These are phyloP conservation scores for Eucalyptus marginata DNA, from an alignment of 345 rosid species.

Conservation along the genomic window DNA sequence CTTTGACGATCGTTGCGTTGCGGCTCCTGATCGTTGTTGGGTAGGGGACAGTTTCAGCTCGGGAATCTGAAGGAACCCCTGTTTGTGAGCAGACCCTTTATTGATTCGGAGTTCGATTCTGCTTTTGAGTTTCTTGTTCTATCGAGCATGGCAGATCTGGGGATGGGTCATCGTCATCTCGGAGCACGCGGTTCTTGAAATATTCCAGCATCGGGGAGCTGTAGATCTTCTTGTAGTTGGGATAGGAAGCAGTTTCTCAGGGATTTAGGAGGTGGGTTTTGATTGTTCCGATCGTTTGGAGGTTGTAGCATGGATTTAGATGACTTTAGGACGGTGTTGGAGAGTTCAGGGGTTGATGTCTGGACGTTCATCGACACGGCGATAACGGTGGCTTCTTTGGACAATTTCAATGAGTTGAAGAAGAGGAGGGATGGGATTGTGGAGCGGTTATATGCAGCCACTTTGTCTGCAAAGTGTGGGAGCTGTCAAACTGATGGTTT, in stretches of 20 bases:
- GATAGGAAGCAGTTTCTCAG: neutral
- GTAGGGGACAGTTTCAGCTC: neutral
- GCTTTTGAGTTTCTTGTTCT: neutral
- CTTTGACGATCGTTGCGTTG: neutral
- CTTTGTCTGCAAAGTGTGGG: conserved; percentile 40
- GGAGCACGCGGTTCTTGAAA: neutral
- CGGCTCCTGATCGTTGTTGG: neutral
- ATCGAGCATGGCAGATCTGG: neutral
- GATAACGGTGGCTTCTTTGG: conserved; percentile 66
- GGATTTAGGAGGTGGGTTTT: neutral
- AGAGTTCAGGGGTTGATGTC: conserved; percentile 77
- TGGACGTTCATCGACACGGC: conserved; percentile 91
- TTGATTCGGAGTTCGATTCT: neutral
- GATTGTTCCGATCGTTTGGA: neutral
- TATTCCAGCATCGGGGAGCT: neutral
- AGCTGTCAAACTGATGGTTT: conserved; percentile 31
- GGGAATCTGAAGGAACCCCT: neutral
- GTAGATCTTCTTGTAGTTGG: neutral
- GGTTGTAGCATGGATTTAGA: conserved; percentile 59
- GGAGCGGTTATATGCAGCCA: conserved; percentile 60
- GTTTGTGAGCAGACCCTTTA: neutral
- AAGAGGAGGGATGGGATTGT: conserved; percentile 69
- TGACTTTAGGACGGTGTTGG: conserved; percentile 67
- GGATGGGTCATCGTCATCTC: neutral
- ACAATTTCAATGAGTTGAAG: conserved; percentile 56